Evolutionary conservation across 352 stramenopile species (phyloP), one percentile per base, ranked within the genome.

Genomic region (Pythium insidiosum): DNA sequence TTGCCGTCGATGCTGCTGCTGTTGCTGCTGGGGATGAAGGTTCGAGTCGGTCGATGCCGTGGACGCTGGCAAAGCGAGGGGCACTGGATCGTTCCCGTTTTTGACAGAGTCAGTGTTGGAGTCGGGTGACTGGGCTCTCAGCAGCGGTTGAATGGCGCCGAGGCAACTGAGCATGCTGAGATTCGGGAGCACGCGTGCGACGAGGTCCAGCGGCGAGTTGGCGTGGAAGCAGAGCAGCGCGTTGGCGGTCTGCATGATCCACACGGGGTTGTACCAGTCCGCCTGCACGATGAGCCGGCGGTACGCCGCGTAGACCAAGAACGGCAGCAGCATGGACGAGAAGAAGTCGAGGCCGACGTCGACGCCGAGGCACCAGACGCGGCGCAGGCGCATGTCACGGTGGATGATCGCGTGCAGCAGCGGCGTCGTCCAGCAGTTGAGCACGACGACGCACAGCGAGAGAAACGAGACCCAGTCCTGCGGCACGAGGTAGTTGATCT

Each of bases 361-460:
- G 3, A 60, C 21, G 11, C 59, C 19, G n/a, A 78, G 52, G 12
- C 61, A 74, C 2, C 62, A 35, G 5, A 61, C 45, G 3, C 74
- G 53, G 0, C 60, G 42, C 33, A 50, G 30, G 24, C 56, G 62
- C 11, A 48, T 50, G 1, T 49, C 19, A 39, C 19, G 4, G 22
- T 31, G 20, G 12, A 55, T 57, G 1, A 25, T 29, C 2, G 55
- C 43, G 20, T 67, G 60, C 16, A 61, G 35, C 22, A 56, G 43
- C 13, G 67, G 65, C 1, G 65, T 80, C 3, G 50, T 64, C 66
- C 63, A 75, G 48, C 66, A 81, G 37, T 70, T 73, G 6, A 65
- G 4, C 13, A 66, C 50, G 4, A 78, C 38, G 9, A 50, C 35
- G 3, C 6, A 25, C 6, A 60, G 53, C 3, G 59, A 62, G 6